phyloP scores from a whole-genome alignment of 345 rosid species.

The Populus alba region DNA sequence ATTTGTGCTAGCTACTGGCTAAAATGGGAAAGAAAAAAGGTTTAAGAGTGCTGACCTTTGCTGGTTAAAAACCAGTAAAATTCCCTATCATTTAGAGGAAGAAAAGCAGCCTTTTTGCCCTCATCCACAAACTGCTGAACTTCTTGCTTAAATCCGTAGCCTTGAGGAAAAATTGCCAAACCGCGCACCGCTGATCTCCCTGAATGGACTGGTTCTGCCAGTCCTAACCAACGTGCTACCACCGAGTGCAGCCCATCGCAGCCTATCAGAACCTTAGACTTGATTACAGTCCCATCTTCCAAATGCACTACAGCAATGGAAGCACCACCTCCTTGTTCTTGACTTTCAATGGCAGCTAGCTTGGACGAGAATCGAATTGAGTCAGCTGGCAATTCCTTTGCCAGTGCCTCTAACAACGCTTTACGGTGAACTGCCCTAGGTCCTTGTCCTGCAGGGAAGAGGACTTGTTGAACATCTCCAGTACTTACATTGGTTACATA shows the following conservation, averaged over 20 bases:
- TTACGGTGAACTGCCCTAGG: slow-evolving; percentile 16
- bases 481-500: slow-evolving; percentile 21
- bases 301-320: slow-evolving; percentile 16
- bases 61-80: slow-evolving; percentile 31
- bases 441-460: background rate
- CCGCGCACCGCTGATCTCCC: slow-evolving; percentile 39
- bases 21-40: background rate
- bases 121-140: slow-evolving; percentile 18
- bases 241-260: slow-evolving; percentile 47
- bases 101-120: slow-evolving; percentile 28
- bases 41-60: slow-evolving; percentile 16
- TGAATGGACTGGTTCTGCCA: slow-evolving; percentile 14
- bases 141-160: slow-evolving; percentile 26
- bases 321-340: slow-evolving; percentile 6
- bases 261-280: slow-evolving; percentile 40
- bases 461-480: slow-evolving; percentile 19
- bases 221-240: slow-evolving; percentile 37
- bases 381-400: slow-evolving; percentile 29
- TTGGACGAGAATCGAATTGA: slow-evolving; percentile 38
- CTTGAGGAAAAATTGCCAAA: slow-evolving; percentile 20
- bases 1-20: too few species aligned
- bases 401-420: slow-evolving; percentile 28
- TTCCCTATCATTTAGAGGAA: slow-evolving; percentile 28
- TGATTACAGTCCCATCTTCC: slow-evolving; percentile 35
- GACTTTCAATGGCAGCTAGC: slow-evolving; percentile 20